A percentile compares a stretch with the other conserved stretches of the same genome.
phyloP scores from a whole-genome alignment of 129 eudicot genomes.

The Ambrosia trifida region DNA sequence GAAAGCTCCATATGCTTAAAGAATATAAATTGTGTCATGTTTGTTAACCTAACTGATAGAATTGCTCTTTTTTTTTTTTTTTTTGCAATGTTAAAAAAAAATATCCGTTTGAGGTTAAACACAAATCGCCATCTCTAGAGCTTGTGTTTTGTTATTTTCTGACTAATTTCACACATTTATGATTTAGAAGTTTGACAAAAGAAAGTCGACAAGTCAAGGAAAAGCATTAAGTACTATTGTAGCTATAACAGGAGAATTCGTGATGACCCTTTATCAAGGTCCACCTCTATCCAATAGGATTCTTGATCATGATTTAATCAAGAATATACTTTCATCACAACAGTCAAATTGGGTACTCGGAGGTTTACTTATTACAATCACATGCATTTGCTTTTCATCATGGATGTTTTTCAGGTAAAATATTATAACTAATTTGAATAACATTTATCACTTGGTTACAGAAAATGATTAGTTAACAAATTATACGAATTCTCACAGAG shows the following conservation, averaged over 20 bases:
- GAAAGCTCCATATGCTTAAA: too few relatives aligned
- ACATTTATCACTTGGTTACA: too few relatives aligned
- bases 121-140: neutral
- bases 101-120: neutral
- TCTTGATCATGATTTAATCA: constrained; percentile 24
- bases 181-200: constrained; percentile 42
- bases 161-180: constrained; percentile 17
- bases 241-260: constrained; percentile 51
- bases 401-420: constrained; percentile 56
- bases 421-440: neutral
- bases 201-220: constrained; percentile 49
- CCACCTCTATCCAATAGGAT: constrained; percentile 24
- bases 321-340: constrained; percentile 30
- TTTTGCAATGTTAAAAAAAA: neutral
- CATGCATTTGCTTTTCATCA: constrained; percentile 45
- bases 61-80: too few relatives aligned
- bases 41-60: too few relatives aligned
- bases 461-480: too few relatives aligned
- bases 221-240: constrained; percentile 48
- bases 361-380: constrained; percentile 44
- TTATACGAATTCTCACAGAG: too few relatives aligned
- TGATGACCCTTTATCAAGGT: constrained; percentile 51
- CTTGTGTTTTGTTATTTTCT: neutral
- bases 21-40: too few relatives aligned
- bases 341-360: constrained; percentile 60